phyloP scores from a whole-genome alignment of 176 grass and related monocot genomes.

The Raddia distichophylla region DNA sequence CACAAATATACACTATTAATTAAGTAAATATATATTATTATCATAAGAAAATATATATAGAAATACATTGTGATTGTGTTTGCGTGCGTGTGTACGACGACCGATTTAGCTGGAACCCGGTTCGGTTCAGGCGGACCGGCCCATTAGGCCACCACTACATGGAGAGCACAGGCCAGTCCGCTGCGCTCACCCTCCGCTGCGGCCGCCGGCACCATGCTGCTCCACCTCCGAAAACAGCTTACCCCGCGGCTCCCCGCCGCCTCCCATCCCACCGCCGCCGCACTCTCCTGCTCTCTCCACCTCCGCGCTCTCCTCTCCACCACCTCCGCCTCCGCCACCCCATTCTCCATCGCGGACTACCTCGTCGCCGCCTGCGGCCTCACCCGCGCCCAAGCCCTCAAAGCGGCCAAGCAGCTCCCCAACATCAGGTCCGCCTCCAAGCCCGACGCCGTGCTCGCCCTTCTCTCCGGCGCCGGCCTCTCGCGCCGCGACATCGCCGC shows the following conservation, averaged over 20 bases:
- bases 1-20: no score
- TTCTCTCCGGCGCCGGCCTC: constrained; percentile 4
- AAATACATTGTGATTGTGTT: no score
- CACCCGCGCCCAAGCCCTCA: no score
- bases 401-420: not conserved
- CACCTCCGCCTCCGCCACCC: not conserved
- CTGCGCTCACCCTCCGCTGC: not conserved
- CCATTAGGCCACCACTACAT: no score
- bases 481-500: not conserved
- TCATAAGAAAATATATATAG: no score
- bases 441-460: not conserved
- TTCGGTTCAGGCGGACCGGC: no score
- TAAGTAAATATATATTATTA: no score
- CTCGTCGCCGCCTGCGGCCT: no score
- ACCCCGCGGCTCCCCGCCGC: not conserved
- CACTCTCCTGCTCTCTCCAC: not conserved
- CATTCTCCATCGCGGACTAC: not conserved
- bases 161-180: no score
- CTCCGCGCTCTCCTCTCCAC: not conserved
- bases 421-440: not conserved
- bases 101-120: no score
- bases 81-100: no score
- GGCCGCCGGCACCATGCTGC: not conserved
- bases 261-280: not conserved
- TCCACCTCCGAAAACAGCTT: not conserved